These are phyloP conservation scores for Erythrophleum ivorense DNA, from an alignment of 331 rosid genomes.

Conservation along the genomic window DNA sequence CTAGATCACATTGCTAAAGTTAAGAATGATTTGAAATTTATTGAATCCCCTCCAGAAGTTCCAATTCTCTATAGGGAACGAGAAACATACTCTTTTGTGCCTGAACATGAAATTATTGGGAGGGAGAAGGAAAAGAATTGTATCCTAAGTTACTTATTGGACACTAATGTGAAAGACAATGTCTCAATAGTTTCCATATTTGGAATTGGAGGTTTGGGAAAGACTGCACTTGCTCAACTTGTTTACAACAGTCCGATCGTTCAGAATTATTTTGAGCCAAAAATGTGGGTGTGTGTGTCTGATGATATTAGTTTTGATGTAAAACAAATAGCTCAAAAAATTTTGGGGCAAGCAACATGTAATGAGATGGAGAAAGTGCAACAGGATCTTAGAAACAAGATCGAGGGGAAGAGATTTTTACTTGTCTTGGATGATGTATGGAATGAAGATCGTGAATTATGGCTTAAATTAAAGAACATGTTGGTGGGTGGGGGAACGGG, in stretches of 20 bases:
- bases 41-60: background rate
- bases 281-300: constrained; percentile 52
- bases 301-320: constrained; percentile 30
- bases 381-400: constrained; percentile 18
- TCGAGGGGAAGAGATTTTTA: constrained; percentile 31
- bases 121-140: background rate
- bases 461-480: constrained; percentile 40
- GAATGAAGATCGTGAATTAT: constrained; percentile 39
- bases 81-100: background rate
- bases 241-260: constrained; percentile 36
- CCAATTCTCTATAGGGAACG: background rate
- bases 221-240: constrained; percentile 47
- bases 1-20: background rate
- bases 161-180: background rate
- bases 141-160: background rate
- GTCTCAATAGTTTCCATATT: background rate
- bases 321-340: constrained; percentile 21
- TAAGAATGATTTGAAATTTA: background rate
- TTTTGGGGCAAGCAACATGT: constrained; percentile 28
- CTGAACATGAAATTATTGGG: background rate
- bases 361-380: constrained; percentile 4
- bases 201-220: constrained; percentile 22
- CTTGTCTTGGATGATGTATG: constrained; percentile 53
- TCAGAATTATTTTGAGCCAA: constrained; percentile 6
- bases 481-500: constrained; percentile 42